Evolutionary conservation across 2,329 filamentous ascomycete species (phyloP), one percentile per base, ranked within the genome.

Genomic region (Xylariaceae sp.): DNA sequence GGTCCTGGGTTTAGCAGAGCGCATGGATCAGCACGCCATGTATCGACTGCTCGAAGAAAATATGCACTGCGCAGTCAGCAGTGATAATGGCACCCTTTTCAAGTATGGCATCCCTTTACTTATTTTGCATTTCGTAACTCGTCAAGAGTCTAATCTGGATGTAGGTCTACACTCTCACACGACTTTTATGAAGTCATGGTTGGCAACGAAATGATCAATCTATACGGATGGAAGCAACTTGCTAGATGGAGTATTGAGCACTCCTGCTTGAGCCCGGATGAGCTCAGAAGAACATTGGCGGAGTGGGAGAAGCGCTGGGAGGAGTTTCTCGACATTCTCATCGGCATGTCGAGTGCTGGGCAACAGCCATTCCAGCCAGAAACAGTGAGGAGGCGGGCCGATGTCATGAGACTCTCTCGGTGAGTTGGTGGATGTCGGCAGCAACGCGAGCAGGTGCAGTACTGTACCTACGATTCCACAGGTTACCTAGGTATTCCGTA

Each of bases 161-260:
- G 52, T 59, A 89, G 86, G 63, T 89, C 88, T 11, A 85, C 85
- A 1, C 78, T 91, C 49, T 87, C 86, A 0, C 87, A 90, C 64
- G 88, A 92, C 68, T 90, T 91, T 69, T 91, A 90, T 70, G 88
- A 92, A 69, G 80, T 87, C 60, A 84, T 91, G 78, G 80, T 88
- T 6, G 88, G 88, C 52, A 84, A 84, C 50, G 77, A 80, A 10
- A 80, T 83, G 59, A 89, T 91, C 80, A 82, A 79, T 15, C 72
- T 92, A 0, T 83, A 83, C 63, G 88, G 88, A 49, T 89, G 88
- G 85, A 87, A 87, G 69, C 87, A 90, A 72, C 78, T 88, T 18
- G 77, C 77, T 13, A 73, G 81, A 64, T 87, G 85, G 85, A 87
- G 84, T 66, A 73, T 88, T 11, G 76, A 85, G 59, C 83, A 88